Base-by-base conservation (phyloP, 2,329 filamentous ascomycete species). In the Alternaria novae-zelandiae region DNA sequence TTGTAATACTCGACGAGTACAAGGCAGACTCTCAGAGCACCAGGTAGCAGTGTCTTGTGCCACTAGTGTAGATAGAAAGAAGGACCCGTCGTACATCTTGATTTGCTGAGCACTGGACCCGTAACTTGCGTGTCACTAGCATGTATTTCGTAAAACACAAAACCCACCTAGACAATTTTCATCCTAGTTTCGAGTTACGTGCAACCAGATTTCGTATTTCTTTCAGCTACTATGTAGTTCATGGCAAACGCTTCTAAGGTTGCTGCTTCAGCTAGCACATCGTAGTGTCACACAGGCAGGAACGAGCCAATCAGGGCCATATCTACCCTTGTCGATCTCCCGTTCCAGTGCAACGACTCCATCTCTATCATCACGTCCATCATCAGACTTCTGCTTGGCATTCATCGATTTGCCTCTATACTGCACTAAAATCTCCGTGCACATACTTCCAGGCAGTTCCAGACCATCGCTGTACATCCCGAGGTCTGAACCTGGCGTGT, bases 281-380 rank as follows among this genome's bases (percentile, higher is more conserved):
- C 51, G 54, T 47, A 44, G 32, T 15, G 45, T 57, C 59, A 46
- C 54, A 58, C 3, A 58, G 11, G 10, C 12, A 28, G 41, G 26
- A 25, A 32, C 13, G 23, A 26, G 21, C 57, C 56, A 63, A 55
- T 59, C 60, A 63, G 23, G 21, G 43, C 21, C n/a, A n/a, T 30
- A 11, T 11, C 9, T 28, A 61, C 59, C 28, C 58, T 51, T 47
- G 56, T 25, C 60, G 36, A 43, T 51, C 49, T 54, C 32, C 50
- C 57, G 50, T 54, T 17, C 36, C 45, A 59, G 20, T 54, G 32
- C 49, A 20, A 28, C 55, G 32, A 59, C 56, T 54, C 50, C 50
- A 30, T 44, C 25, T 44, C 55, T n/a, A 49, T 49, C 49, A 26
- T 30, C 28, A 44, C 45, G 21, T 26, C 25, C 25, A 41, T 20